phyloP scores from a whole-genome alignment of 345 rosid species.

The Pugionium dolabratum region DNA sequence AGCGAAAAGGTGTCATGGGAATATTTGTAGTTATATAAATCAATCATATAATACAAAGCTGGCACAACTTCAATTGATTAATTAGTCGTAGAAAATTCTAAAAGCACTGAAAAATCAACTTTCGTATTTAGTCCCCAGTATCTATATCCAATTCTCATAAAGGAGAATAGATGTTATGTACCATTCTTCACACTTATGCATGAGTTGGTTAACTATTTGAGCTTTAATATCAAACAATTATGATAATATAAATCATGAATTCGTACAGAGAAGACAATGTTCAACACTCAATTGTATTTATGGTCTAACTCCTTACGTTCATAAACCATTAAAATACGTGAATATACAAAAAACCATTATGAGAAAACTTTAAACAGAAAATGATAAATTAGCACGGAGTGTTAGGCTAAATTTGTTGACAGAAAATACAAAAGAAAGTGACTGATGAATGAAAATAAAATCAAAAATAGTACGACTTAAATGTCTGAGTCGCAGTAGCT shows the following conservation, averaged over 20 bases:
- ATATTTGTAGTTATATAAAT: constrained; percentile 29
- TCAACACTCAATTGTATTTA: too few species aligned
- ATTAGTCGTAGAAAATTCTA: neutral
- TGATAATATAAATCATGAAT: constrained; percentile 22
- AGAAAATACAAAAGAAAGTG: too few species aligned
- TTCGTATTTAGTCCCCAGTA: neutral
- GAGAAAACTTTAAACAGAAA: too few species aligned
- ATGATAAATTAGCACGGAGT: too few species aligned
- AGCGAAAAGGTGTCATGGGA: constrained; percentile 37
- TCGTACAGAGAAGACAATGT: neutral
- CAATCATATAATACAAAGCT: constrained; percentile 33
- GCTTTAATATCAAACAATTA: neutral
- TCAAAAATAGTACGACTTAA: too few species aligned
- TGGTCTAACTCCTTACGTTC: too few species aligned
- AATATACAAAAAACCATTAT: too few species aligned
- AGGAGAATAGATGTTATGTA: constrained; percentile 30
- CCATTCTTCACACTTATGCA: constrained; percentile 25
- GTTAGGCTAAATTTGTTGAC: too few species aligned
- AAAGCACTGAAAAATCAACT: too few species aligned
- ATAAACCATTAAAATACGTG: too few species aligned
- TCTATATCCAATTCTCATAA: neutral
- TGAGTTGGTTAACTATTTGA: constrained; percentile 1
- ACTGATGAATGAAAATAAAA: too few species aligned
- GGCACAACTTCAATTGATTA: constrained; percentile 11
- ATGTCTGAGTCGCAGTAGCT: too few species aligned